Evolutionary conservation across 2,329 filamentous ascomycete genomes (phyloP).

Genomic region (Decorospora gaudefroyi): DNA sequence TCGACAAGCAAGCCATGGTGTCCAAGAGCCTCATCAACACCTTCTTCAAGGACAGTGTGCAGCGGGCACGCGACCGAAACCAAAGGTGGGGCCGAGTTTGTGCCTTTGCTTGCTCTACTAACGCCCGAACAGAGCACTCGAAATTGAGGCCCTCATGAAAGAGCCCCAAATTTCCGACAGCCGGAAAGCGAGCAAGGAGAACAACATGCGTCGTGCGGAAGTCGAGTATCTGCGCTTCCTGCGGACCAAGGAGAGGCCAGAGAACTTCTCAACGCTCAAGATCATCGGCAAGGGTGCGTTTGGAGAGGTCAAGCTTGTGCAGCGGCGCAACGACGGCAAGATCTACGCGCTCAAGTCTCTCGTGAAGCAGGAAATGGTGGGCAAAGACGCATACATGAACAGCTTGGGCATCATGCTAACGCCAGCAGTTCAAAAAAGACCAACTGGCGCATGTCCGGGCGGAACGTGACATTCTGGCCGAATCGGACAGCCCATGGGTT

Average conservation of each 20-base stretch:
- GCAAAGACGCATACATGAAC: conserved; percentile 1
- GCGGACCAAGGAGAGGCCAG: conserved; percentile 86
- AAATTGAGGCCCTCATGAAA: conserved; percentile 83
- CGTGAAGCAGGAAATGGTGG: conserved; percentile 93
- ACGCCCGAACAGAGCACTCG: conserved; percentile 71
- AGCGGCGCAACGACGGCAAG: conserved; percentile 93
- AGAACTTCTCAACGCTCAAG: conserved; percentile 95
- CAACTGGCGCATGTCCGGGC: conserved; percentile 96
- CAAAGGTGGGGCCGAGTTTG: conserved; percentile 68
- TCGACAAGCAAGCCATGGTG: conserved; percentile 72
- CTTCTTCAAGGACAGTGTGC: conserved; percentile 99
- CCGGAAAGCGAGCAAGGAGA: conserved; percentile 82
- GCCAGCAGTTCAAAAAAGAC: conserved; percentile 82
- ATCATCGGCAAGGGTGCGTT: conserved; percentile 99
- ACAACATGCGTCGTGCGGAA: conserved; percentile 83
- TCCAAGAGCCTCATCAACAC: conserved; percentile 68
- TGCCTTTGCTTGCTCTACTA: conserved; percentile 11
- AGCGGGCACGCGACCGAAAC: conserved; percentile 92
- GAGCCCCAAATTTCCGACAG: conserved; percentile 74
- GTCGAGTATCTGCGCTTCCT: conserved; percentile 92
- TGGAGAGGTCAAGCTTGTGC: conserved; percentile 95
- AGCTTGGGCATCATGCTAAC: conserved; percentile 23
- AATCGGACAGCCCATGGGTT: conserved; percentile 99
- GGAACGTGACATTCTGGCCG: conserved; percentile 95
- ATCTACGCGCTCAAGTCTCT: conserved; percentile 98